A percentile compares a stretch with the other conserved stretches of the same genome.
phyloP scores from a whole-genome alignment of 257 asterid genomes.

The Nicotiana undulata region DNA sequence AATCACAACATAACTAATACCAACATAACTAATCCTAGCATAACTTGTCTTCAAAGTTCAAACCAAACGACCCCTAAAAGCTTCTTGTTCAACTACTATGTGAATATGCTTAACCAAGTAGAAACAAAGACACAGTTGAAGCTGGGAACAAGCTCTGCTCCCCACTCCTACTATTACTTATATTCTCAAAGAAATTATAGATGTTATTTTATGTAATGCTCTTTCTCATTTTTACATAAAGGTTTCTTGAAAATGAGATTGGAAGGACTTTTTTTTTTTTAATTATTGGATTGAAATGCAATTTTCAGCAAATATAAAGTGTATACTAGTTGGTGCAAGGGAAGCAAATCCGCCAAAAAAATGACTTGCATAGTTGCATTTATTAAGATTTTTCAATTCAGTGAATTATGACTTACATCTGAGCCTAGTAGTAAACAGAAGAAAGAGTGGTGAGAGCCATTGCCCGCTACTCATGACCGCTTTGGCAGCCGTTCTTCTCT shows the following conservation, averaged over 20 bases:
- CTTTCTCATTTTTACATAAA: background rate
- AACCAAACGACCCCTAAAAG: no score
- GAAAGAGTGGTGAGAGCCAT: slow-evolving; percentile 17
- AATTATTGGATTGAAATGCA: background rate
- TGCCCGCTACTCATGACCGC: slow-evolving; percentile 24
- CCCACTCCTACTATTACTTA: background rate
- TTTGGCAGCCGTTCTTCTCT: slow-evolving; percentile 46
- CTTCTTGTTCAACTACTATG: background rate
- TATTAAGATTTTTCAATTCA: slow-evolving; percentile 9
- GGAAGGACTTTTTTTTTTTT: background rate
- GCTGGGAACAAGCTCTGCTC: background rate
- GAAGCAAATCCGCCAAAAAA: background rate
- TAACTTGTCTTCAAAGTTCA: no score
- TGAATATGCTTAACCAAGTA: background rate
- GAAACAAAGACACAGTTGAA: background rate
- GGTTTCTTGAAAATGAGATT: background rate
- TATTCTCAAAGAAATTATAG: background rate
- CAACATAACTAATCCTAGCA: no score
- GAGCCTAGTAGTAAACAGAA: slow-evolving; percentile 1
- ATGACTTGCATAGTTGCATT: slow-evolving; percentile 9
- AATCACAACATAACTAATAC: no score
- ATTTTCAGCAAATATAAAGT: background rate
- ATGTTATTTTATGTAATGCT: background rate
- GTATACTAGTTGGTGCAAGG: background rate
- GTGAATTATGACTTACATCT: slow-evolving; percentile 9